phyloP scores from a whole-genome alignment of 345 rosid genomes.

The Laguncularia racemosa region DNA sequence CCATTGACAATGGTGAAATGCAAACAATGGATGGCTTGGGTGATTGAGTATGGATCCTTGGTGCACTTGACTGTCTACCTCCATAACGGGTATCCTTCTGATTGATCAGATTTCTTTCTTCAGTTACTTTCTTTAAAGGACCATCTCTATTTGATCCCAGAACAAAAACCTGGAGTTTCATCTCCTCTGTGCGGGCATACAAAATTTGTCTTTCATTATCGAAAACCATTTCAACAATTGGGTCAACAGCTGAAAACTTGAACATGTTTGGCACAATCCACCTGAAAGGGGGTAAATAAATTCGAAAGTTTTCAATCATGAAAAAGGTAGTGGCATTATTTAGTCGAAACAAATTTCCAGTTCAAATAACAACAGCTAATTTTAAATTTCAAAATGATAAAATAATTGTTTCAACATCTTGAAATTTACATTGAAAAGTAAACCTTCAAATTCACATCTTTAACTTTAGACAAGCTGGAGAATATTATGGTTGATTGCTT shows the following conservation, averaged over 20 bases:
- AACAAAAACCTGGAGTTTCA: conserved; percentile 86
- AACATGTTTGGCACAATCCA: conserved; percentile 95
- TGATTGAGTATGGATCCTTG: conserved; percentile 47
- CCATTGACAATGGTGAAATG: conserved; percentile 71
- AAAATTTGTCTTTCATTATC: conserved; percentile 92
- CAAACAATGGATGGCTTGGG: conserved; percentile 75
- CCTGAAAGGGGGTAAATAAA: conserved; percentile 37
- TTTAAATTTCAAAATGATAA: no score
- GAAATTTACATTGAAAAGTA: no score
- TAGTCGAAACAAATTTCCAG: no score
- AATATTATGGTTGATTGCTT: no score
- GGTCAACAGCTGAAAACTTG: conserved; percentile 90
- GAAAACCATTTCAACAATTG: conserved; percentile 84
- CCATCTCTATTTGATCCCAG: conserved; percentile 75
- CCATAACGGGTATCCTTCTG: conserved; percentile 72
- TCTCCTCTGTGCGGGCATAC: conserved; percentile 90
- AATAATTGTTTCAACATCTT: no score
- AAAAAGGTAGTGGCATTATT: background rate
- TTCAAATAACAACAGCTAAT: no score
- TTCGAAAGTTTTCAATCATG: conserved; percentile 2
- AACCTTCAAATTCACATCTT: no score
- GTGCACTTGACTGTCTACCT: conserved; percentile 52
- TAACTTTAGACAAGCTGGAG: no score
- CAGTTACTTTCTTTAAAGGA: conserved; percentile 80
- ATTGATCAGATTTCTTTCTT: conserved; percentile 81